Percentiles rank a stretch among this genome's conserved stretches.
phyloP scores from a whole-genome alignment of 306 rosid species.

The Cicer judaicum region DNA sequence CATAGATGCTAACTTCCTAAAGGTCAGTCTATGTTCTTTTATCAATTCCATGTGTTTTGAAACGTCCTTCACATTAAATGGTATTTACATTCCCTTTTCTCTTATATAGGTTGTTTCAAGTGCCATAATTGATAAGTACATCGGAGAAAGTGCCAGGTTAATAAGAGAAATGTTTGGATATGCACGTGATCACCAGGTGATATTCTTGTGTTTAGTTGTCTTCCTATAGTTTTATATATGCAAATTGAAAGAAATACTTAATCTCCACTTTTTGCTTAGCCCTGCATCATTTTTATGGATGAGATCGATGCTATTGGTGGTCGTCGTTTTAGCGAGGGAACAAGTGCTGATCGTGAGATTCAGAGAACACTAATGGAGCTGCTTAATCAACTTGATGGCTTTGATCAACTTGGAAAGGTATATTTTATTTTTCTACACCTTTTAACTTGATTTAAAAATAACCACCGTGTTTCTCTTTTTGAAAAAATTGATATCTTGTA shows the following conservation, averaged over 20 bases:
- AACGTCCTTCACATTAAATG: constrained; percentile 22
- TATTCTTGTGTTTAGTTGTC: constrained; percentile 34
- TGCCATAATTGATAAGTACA: constrained; percentile 92
- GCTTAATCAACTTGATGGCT: constrained; percentile 97
- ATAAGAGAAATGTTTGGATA: constrained; percentile 98
- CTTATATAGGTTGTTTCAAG: constrained; percentile 86
- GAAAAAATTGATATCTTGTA: neutral
- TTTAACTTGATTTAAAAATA: constrained; percentile 13
- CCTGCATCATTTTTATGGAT: constrained; percentile 99
- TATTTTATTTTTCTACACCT: constrained; percentile 6
- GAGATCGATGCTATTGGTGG: constrained; percentile 99
- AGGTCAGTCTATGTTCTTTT: constrained; percentile 55
- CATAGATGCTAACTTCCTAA: constrained; percentile 92
- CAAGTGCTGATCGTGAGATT: constrained; percentile 98
- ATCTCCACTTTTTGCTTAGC: constrained; percentile 55
- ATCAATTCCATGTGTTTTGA: constrained; percentile 6
- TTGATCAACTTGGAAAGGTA: constrained; percentile 98
- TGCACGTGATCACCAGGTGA: constrained; percentile 98
- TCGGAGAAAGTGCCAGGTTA: constrained; percentile 94
- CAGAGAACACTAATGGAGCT: constrained; percentile 96
- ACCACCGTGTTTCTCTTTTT: neutral
- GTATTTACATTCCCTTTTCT: constrained; percentile 29
- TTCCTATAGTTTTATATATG: constrained; percentile 15
- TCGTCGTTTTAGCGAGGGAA: constrained; percentile 95
- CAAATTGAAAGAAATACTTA: constrained; percentile 27